phyloP scores from a whole-genome alignment of 2,329 filamentous ascomycete genomes.

The Ampelomyces quisqualis region DNA sequence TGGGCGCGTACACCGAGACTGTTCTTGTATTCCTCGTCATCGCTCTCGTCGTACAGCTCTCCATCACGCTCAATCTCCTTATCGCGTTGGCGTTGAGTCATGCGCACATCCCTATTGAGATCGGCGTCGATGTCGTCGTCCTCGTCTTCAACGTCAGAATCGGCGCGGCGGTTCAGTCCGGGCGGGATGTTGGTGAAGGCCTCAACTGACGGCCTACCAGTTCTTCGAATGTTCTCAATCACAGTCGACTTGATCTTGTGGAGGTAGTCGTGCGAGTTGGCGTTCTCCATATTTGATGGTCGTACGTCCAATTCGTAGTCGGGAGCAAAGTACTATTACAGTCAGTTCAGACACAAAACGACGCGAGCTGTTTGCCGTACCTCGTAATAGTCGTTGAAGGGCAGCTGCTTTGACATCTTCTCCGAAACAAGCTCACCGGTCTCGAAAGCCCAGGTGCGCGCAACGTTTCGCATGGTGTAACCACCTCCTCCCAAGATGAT shows the following conservation, averaged over 20 bases:
- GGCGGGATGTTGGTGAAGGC: slow-evolving; percentile 58
- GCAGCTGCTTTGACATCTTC: slow-evolving; percentile 77
- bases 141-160: slow-evolving; percentile 65
- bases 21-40: slow-evolving; percentile 77
- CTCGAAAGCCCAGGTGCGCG: slow-evolving; percentile 66
- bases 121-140: slow-evolving; percentile 75
- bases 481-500: slow-evolving; percentile 67
- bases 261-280: slow-evolving; percentile 67
- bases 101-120: slow-evolving; percentile 77
- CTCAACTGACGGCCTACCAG: slow-evolving; percentile 58
- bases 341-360: slow-evolving; percentile 13
- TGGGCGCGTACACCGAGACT: slow-evolving; percentile 70
- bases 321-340: slow-evolving; percentile 68
- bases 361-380: too few species aligned
- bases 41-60: slow-evolving; percentile 74
- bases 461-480: slow-evolving; percentile 68
- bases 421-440: slow-evolving; percentile 79
- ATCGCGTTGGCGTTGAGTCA: slow-evolving; percentile 81
- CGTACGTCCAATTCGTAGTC: slow-evolving; percentile 70
- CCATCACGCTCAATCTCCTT: slow-evolving; percentile 73
- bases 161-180: slow-evolving; percentile 58
- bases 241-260: slow-evolving; percentile 67
- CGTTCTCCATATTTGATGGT: slow-evolving; percentile 72
- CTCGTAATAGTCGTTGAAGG: slow-evolving; percentile 95
- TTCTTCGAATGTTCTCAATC: slow-evolving; percentile 66